phyloP scores from a whole-genome alignment of 495 filamentous ascomycete genomes.

The Annulohypoxylon nitens region DNA sequence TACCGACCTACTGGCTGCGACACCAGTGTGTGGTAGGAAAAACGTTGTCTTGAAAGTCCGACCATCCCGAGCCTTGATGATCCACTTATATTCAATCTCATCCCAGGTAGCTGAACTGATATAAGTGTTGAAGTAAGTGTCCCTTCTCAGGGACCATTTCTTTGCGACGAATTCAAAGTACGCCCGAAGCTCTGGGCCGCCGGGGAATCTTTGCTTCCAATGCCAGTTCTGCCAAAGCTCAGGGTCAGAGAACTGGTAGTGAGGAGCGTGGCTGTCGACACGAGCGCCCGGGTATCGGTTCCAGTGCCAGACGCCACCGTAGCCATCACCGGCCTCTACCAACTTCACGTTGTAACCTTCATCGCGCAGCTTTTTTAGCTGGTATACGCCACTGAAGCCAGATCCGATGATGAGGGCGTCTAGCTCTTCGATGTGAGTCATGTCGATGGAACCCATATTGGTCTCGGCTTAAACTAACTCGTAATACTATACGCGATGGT shows the following conservation, averaged over 20 bases:
- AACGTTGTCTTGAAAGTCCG: slow-evolving; percentile 58
- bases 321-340: slow-evolving; percentile 61
- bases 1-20: slow-evolving; percentile 54
- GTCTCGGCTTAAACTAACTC: background rate
- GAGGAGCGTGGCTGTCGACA: slow-evolving; percentile 64
- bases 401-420: slow-evolving; percentile 68
- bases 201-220: slow-evolving; percentile 67
- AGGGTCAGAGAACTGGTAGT: slow-evolving; percentile 66
- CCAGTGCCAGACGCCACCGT: slow-evolving; percentile 68
- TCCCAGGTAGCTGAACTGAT: slow-evolving; percentile 65
- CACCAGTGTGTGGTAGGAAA: slow-evolving; percentile 63
- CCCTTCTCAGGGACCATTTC: slow-evolving; percentile 62
- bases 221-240: slow-evolving; percentile 68
- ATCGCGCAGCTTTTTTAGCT: slow-evolving; percentile 51
- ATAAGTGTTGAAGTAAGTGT: slow-evolving; percentile 63
- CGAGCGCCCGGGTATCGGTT: slow-evolving; percentile 67
- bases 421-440: slow-evolving; percentile 51
- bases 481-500: background rate
- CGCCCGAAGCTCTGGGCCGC: slow-evolving; percentile 60
- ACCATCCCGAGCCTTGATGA: slow-evolving; percentile 62
- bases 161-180: slow-evolving; percentile 71
- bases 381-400: slow-evolving; percentile 59
- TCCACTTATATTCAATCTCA: slow-evolving; percentile 57
- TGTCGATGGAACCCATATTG: slow-evolving; percentile 32
- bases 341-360: slow-evolving; percentile 54